These are phyloP conservation scores for Butyriboletus appendiculatus DNA, from an alignment of 1,284 basidiomycete genomes.

Conservation along the genomic window DNA sequence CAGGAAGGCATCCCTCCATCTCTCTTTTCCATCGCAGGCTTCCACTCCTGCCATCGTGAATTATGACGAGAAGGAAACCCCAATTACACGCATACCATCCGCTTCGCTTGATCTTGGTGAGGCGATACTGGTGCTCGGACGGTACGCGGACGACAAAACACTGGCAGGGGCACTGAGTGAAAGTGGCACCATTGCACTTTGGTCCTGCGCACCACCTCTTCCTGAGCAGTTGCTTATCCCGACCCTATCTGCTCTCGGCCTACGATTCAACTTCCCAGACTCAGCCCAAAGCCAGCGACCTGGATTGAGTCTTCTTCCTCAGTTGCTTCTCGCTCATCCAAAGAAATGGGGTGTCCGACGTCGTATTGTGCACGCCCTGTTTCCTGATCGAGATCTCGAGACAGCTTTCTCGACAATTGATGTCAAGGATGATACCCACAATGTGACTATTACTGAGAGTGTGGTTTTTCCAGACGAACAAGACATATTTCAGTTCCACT, in stretches of 20 bases:
- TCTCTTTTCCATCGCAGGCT: conserved; percentile 29
- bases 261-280: conserved; percentile 10
- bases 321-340: conserved; percentile 31
- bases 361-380: conserved; percentile 22
- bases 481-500: conserved; percentile 70
- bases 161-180: conserved; percentile 29
- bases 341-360: conserved; percentile 18
- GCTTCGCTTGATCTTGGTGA: conserved; percentile 21
- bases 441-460: conserved; percentile 1
- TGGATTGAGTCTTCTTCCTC: conserved; percentile 23
- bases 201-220: conserved; percentile 33
- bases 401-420: conserved; percentile 52
- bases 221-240: conserved; percentile 19
- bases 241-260: conserved; percentile 29
- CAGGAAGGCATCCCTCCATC: conserved; percentile 20
- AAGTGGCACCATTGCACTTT: conserved; percentile 27
- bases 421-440: conserved; percentile 39
- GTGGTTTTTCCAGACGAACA: conserved; percentile 43
- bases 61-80: conserved; percentile 8
- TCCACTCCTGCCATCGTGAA: conserved; percentile 11
- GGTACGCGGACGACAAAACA: conserved; percentile 18
- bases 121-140: conserved; percentile 15
- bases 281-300: neutral
- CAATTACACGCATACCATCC: conserved; percentile 9
- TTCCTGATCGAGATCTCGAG: conserved; percentile 24